A percentile compares a stretch with the other conserved stretches of the same genome.
phyloP scores from a whole-genome alignment of 768 basidiomycete species.

The Collybia sp. region DNA sequence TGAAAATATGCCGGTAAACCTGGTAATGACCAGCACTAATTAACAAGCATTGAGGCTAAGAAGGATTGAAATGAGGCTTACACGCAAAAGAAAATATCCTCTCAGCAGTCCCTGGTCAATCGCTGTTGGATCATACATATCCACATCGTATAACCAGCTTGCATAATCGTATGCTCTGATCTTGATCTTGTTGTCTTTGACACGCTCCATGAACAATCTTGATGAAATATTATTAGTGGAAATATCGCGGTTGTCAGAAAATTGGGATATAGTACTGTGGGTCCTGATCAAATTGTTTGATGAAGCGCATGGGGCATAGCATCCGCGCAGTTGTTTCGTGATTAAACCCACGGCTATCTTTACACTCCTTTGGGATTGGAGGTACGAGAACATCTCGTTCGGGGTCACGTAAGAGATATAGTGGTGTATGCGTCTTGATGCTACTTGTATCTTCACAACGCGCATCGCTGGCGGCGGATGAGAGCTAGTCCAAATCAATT shows the following conservation, averaged over 20 bases:
- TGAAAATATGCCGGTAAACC: slow-evolving; percentile 10
- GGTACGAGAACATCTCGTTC: slow-evolving; percentile 1
- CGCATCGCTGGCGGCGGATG: slow-evolving; percentile 1
- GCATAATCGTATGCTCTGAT: slow-evolving; percentile 1
- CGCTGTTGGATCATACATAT: slow-evolving; percentile 2
- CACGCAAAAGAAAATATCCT: slow-evolving; percentile 4
- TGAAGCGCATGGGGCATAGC: slow-evolving; percentile 1
- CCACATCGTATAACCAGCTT: not conserved
- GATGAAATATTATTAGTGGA: no score
- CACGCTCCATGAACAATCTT: no score
- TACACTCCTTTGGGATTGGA: slow-evolving; percentile 1
- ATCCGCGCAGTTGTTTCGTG: slow-evolving; percentile 7
- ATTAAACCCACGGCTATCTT: slow-evolving; percentile 7
- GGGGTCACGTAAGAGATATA: slow-evolving; percentile 4
- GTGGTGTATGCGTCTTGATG: slow-evolving; percentile 1
- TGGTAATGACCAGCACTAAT: not conserved
- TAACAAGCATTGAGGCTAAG: not conserved
- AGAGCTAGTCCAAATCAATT: not conserved
- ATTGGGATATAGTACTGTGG: no score
- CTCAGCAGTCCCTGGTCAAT: slow-evolving; percentile 4
- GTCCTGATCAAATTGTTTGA: no score
- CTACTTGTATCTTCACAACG: slow-evolving; percentile 5
- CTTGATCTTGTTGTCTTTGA: not conserved
- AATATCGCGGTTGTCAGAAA: no score
- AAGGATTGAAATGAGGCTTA: not conserved